Conservation (phyloP, 495 filamentous ascomycete species). For the Lasiosphaeria miniovina region DNA sequence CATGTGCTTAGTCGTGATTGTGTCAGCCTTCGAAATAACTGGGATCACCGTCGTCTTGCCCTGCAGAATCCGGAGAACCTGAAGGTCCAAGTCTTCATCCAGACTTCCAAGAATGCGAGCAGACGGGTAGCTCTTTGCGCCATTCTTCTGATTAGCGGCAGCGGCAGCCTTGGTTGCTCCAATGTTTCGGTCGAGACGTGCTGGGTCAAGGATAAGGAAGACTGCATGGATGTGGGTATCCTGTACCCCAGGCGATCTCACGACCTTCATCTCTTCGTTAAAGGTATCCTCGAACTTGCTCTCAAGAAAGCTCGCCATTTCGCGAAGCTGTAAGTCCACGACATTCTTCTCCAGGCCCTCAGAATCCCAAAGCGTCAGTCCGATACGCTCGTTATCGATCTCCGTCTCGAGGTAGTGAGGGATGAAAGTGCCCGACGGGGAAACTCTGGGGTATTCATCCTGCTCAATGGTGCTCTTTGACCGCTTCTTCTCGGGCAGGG, state of each 20-base stretch:
- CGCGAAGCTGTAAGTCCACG: conserved; percentile 88
- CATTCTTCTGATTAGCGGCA: conserved; percentile 52
- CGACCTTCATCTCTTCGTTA: conserved; percentile 94
- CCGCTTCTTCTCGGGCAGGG: conserved; percentile 74
- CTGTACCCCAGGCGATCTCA: conserved; percentile 85
- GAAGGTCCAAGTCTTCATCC: conserved; percentile 86
- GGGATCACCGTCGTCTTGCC: conserved; percentile 96
- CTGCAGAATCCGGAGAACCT: conserved; percentile 81
- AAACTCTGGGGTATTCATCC: conserved; percentile 49
- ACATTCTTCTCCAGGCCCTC: conserved; percentile 89
- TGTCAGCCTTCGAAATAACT: conserved; percentile 96
- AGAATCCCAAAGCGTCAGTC: conserved; percentile 94
- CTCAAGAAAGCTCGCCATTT: conserved; percentile 88
- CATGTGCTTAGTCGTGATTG: conserved; percentile 92
- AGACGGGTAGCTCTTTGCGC: conserved; percentile 44
- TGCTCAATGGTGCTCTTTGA: conserved; percentile 46
- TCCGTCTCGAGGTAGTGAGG: conserved; percentile 92
- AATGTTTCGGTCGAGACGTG: conserved; percentile 79
- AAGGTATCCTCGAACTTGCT: conserved; percentile 99
- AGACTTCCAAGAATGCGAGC: conserved; percentile 62
- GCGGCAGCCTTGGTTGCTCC: conserved; percentile 58
- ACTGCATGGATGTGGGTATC: conserved; percentile 98
- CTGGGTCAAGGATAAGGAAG: conserved; percentile 87
- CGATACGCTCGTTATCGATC: conserved; percentile 87
- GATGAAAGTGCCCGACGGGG: conserved; percentile 63